phyloP scores from a whole-genome alignment of 2,329 filamentous ascomycete species.

The Westerdykella ornata region DNA sequence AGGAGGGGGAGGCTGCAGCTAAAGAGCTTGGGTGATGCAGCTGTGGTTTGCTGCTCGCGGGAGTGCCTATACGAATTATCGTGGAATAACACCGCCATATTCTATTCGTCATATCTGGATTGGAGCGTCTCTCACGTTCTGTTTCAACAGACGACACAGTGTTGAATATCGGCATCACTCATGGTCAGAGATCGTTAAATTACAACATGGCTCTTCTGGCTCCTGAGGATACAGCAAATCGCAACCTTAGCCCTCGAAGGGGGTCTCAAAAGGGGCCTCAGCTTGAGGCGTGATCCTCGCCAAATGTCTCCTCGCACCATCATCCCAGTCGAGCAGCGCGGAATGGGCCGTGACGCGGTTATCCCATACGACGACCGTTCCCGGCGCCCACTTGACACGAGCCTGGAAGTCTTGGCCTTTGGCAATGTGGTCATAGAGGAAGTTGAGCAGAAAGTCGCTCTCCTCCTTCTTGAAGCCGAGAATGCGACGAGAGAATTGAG shows the following conservation, averaged over 20 bases:
- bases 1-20: background rate
- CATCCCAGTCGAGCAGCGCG: constrained; percentile 74
- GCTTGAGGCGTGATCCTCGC: constrained; percentile 79
- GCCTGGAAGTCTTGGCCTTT: constrained; percentile 66
- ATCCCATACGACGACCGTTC: constrained; percentile 84
- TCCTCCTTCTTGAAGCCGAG: constrained; percentile 83
- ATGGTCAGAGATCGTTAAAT: too few relatives aligned
- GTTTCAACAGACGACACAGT: too few relatives aligned
- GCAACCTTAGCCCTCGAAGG: constrained; percentile 32
- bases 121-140: too few relatives aligned
- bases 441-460: constrained; percentile 68
- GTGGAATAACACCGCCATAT: too few relatives aligned
- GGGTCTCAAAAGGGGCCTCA: constrained; percentile 66
- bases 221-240: too few relatives aligned
- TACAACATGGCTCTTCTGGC: too few relatives aligned
- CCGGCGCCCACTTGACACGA: constrained; percentile 68
- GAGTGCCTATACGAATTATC: too few relatives aligned
- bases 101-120: too few relatives aligned
- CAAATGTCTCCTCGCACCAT: constrained; percentile 69
- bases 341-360: constrained; percentile 75
- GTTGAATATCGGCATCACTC: too few relatives aligned
- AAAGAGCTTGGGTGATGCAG: constrained; percentile 3
- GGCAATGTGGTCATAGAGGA: constrained; percentile 69
- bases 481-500: constrained; percentile 76
- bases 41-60: constrained; percentile 2